Base-by-base conservation (phyloP, 306 rosid genomes). In the Cicer pinnatifidum region DNA sequence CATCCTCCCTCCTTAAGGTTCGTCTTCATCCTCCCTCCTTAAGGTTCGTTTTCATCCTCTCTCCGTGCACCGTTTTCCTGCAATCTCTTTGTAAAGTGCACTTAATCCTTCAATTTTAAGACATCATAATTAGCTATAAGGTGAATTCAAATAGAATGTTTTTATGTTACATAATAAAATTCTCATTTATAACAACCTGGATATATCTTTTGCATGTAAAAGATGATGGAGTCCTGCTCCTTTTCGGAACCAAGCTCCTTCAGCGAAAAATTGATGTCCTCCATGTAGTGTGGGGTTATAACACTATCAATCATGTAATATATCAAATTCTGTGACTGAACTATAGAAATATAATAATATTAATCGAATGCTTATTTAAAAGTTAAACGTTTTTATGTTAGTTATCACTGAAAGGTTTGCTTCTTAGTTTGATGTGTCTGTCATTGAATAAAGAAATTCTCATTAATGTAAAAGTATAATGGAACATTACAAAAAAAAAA, bases 161-260 rank as follows among this genome's bases (percentile, higher is more conserved):
- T n/a, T 63, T 47, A 33, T 69, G 53, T 8, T 23, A 44, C 33
- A 39, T 40, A 66, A 67, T 16, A 45, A 69, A 60, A 56, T 52
- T 52, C 38, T 46, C 11, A 57, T 69, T 33, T 44, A 39, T 81
- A 59, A 23, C 52, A 47, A 93, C 98, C 98, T 91, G 98, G 98
- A 87, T 84, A 91, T 81, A 93, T 93, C 82, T 85, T 86, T 82
- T 91, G 88, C 97, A 93, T 89, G 89, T 91, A 93, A 75, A 86
- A 91, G 87, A 88, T 85, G 82, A 93, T 93, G 51, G 98, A 89
- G 75, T 89, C 97, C 77, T 83, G 90, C 70, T 80, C 92, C 41
- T 81, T 83, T 61, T 93, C 93, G 51, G 97, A 91, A 78, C 85
- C 86, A 67, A 93, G 98, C 89, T 93, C 98, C 87, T 84, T 79